A percentile compares a stretch with the other conserved stretches of the same genome.
Evolutionary conservation across 2,329 filamentous ascomycete species (phyloP).

Genomic region (Fusarium pseudonygamai): DNA sequence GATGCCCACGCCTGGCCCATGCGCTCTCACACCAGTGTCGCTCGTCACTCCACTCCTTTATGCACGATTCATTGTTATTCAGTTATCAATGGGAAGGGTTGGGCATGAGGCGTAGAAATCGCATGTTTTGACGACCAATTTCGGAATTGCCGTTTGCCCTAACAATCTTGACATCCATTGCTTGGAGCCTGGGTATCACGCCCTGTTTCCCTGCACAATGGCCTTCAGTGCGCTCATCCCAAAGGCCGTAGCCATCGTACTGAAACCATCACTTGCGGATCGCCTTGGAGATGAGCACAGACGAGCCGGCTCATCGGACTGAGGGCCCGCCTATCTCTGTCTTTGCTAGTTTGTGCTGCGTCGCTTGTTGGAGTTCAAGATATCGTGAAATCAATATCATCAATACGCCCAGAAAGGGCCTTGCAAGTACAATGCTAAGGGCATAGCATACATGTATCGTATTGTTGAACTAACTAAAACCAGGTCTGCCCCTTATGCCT

Average conservation of each 20-base stretch:
- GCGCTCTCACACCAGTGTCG: slow-evolving; percentile 8
- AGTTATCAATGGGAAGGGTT: not conserved
- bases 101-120: slow-evolving; percentile 6
- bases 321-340: slow-evolving; percentile 11
- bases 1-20: slow-evolving; percentile 21
- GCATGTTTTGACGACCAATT: not conserved
- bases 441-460: not conserved
- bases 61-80: slow-evolving; percentile 16
- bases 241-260: not conserved
- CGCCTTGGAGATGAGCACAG: slow-evolving; percentile 20
- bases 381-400: not conserved
- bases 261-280: not conserved
- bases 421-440: not conserved
- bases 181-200: not conserved
- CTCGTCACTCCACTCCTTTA: slow-evolving; percentile 17
- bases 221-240: not conserved
- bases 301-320: slow-evolving; percentile 19
- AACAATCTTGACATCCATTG: not conserved
- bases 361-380: not conserved
- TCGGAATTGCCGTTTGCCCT: not conserved
- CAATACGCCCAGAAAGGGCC: not conserved
- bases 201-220: not conserved
- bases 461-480: not conserved
- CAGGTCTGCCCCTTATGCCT: not conserved
- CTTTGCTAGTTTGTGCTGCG: slow-evolving; percentile 8